Percentiles rank a stretch among this genome's conserved stretches.
Evolutionary conservation across 768 basidiomycete species (phyloP).

Genomic region (Podaxis sp.): DNA sequence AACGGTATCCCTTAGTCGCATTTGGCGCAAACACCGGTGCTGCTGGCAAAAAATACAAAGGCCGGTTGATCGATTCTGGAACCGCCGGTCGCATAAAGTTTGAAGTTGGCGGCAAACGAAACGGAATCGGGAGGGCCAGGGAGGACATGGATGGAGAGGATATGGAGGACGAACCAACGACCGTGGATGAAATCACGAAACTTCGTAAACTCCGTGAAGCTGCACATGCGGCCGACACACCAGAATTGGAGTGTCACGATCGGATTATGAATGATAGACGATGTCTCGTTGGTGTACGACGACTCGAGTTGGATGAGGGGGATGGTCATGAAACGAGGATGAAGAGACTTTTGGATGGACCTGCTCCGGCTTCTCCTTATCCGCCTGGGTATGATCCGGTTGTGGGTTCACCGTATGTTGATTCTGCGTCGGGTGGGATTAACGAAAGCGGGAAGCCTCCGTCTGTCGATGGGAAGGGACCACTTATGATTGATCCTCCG

Average conservation of each 20-base stretch:
- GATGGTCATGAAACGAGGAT: conserved; percentile 44
- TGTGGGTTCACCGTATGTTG: not conserved
- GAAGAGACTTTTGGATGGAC: conserved; percentile 60
- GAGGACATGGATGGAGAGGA: not conserved
- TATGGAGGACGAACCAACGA: conserved; percentile 7
- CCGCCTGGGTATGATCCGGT: not conserved
- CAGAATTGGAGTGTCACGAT: conserved; percentile 14
- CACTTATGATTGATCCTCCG: conserved; percentile 12
- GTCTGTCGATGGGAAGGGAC: not conserved
- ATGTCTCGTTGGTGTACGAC: conserved; percentile 64
- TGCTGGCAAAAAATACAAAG: conserved; percentile 8
- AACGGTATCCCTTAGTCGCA: conserved; percentile 78
- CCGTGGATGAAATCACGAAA: conserved; percentile 19
- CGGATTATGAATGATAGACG: conserved; percentile 38
- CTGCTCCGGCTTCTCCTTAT: conserved; percentile 21
- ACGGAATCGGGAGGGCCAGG: conserved; percentile 17
- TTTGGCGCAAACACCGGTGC: conserved; percentile 44
- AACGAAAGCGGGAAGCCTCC: conserved; percentile 3
- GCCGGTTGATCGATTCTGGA: conserved; percentile 7
- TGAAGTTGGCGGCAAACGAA: conserved; percentile 15
- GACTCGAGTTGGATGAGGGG: conserved; percentile 55
- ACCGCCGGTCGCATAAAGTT: not conserved
- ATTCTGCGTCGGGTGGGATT: not conserved
- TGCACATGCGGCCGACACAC: conserved; percentile 2
- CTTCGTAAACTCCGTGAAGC: conserved; percentile 10